Percentiles rank a stretch among this genome's conserved stretches.
phyloP scores from a whole-genome alignment of 139 green algal species.

The Chlorella sp. region DNA sequence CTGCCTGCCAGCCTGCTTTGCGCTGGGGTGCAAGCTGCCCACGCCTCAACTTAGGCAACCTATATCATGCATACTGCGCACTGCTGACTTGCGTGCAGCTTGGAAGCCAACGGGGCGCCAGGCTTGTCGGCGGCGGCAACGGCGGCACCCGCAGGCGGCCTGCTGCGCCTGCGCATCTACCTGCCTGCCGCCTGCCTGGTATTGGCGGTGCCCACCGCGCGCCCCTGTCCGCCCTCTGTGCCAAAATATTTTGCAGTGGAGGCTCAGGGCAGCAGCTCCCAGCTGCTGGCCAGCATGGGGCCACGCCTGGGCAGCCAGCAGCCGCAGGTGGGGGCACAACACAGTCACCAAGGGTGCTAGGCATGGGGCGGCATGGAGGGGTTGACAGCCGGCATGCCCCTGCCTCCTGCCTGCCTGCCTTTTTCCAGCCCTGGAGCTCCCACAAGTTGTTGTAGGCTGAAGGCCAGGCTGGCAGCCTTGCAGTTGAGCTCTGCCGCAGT shows the following conservation, averaged over 20 bases:
- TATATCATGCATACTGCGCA: too few species aligned
- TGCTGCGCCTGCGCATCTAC: slow-evolving; percentile 1
- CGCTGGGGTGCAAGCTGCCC: background rate
- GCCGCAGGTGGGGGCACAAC: slow-evolving; percentile 7
- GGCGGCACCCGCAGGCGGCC: background rate
- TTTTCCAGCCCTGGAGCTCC: background rate
- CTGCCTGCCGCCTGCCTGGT: slow-evolving; percentile 7
- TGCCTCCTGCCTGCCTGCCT: background rate
- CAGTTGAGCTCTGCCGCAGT: background rate
- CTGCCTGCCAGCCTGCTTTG: background rate
- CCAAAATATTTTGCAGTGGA: slow-evolving; percentile 20
- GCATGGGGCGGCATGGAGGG: background rate
- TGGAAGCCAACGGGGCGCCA: too few species aligned
- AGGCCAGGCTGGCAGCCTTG: background rate
- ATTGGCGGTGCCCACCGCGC: background rate
- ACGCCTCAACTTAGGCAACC: too few species aligned
- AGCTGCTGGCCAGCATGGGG: slow-evolving; percentile 8
- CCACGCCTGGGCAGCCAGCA: background rate
- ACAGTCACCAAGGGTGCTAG: too few species aligned
- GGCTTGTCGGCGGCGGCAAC: too few species aligned
- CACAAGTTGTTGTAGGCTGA: background rate
- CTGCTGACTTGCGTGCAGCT: too few species aligned
- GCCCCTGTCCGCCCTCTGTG: background rate
- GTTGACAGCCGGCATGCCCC: background rate
- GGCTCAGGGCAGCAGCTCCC: slow-evolving; percentile 6